Percentiles rank a stretch among this genome's conserved stretches.
Conservation (phyloP, 768 basidiomycete species). For the Lactarius sanguifluus region DNA sequence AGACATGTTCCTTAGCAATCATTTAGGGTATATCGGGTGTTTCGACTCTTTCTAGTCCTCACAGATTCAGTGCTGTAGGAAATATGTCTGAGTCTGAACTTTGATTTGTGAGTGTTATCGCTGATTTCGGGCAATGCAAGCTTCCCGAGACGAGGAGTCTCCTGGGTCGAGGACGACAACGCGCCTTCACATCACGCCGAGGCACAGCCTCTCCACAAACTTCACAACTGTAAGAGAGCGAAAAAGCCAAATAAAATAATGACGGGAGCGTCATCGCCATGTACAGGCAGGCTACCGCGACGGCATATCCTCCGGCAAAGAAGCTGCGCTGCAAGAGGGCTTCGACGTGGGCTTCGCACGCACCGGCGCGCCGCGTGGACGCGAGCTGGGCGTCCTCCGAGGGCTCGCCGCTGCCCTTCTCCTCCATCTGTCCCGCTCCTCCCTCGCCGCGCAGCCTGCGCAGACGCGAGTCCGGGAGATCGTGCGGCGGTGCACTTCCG, state of each 20-base stretch:
- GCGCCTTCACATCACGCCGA: conserved; percentile 8
- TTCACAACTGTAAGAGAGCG: conserved; percentile 48
- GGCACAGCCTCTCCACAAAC: conserved; percentile 55
- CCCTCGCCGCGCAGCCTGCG: background rate
- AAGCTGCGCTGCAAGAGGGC: conserved; percentile 80
- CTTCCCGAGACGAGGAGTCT: background rate
- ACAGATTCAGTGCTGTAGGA: too few species aligned
- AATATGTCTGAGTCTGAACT: background rate
- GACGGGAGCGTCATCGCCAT: background rate
- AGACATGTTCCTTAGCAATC: too few species aligned
- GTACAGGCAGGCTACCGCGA: conserved; percentile 90
- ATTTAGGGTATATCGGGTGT: too few species aligned
- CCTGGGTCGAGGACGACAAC: background rate
- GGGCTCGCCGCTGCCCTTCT: conserved; percentile 53
- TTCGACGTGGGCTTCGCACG: conserved; percentile 84
- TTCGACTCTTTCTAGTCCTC: too few species aligned
- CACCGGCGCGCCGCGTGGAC: conserved; percentile 71
- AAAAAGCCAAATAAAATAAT: background rate
- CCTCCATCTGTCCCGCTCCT: conserved; percentile 26
- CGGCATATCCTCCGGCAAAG: conserved; percentile 91
- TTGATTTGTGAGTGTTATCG: background rate
- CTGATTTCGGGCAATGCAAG: background rate
- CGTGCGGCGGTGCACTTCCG: conserved; percentile 58
- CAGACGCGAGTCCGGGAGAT: conserved; percentile 46
- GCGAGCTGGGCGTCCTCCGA: conserved; percentile 73